Base-by-base conservation (phyloP, 1,284 basidiomycete genomes). In the Irpex sp. region DNA sequence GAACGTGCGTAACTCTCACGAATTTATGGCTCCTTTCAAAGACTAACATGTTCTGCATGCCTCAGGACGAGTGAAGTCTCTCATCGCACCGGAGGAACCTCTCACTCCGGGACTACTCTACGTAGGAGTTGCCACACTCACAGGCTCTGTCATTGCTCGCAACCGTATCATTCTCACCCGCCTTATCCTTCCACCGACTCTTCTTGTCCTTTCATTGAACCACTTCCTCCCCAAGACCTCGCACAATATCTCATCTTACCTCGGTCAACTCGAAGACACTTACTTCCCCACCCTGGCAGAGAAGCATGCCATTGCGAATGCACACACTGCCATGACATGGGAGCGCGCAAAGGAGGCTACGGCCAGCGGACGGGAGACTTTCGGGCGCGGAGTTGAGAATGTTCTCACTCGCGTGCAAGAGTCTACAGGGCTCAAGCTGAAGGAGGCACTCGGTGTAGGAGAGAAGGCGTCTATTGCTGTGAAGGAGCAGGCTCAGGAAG, bases 71-170 rank as follows among this genome's bases (percentile, higher is more conserved):
- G 81, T 97, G 55, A 96, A 95, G 76, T 84, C 89, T 4, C 84
- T 97, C 69, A 78, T 93, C 26, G 87, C 92, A 1, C 83, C 87
- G 0, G 82, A 90, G 59, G 96, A 98, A 78, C 81, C 88, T 0
- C 83, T 97, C 47, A 95, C 89, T 5, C 96, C 96, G 1, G 93
- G 91, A 17, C 73, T 91, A 9, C 87, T 96, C 64, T 96, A 96
- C 78, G 89, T 94, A 62, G 93, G 94, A 57, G 86, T 98, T 48
- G 89, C 93, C 1, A 89, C 93, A 3, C 86, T 98, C 56, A 91
- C 92, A 0, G 93, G 92, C 1, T 93, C 93, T 62, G 89, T 98
- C 69, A 75, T 97, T 62, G 86, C 92, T 0, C 89, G 95, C 48
- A 91, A 89, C 66, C 88, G 95, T 47, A 72, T 78, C 49, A 77